Conservation (phyloP, 495 filamentous ascomycete genomes). For the Lasiosphaeris hirsuta region DNA sequence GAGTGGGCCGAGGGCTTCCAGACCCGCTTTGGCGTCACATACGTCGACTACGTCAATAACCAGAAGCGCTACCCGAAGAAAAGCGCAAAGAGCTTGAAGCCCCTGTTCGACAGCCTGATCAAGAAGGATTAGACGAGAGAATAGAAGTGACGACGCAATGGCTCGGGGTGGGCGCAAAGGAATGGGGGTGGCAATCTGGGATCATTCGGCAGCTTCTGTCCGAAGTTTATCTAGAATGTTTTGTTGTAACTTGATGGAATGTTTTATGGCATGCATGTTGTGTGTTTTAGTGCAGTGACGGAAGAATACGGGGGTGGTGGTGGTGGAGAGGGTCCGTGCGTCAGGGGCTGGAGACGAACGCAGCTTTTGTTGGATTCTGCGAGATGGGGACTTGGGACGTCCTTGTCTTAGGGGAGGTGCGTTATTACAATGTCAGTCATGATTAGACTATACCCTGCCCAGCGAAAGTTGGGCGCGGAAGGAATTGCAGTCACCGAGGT, state of each 20-base stretch:
- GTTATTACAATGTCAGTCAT: no score
- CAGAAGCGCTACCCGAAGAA: slow-evolving; percentile 78
- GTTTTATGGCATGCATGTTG: not conserved
- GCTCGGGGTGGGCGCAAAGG: not conserved
- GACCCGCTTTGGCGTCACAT: slow-evolving; percentile 77
- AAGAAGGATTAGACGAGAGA: slow-evolving; percentile 37
- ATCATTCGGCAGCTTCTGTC: no score
- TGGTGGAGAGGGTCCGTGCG: not conserved
- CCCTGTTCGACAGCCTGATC: slow-evolving; percentile 59
- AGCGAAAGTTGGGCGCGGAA: no score
- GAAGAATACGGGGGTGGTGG: not conserved
- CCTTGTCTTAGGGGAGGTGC: not conserved
- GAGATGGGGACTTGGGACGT: not conserved
- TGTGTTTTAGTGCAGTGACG: not conserved
- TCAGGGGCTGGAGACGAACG: not conserved
- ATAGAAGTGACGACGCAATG: not conserved
- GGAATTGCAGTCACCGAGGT: no score
- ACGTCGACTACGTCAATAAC: slow-evolving; percentile 68
- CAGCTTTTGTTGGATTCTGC: not conserved
- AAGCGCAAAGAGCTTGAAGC: slow-evolving; percentile 63
- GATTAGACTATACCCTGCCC: no score
- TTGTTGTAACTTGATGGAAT: not conserved
- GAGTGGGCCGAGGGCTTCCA: slow-evolving; percentile 78
- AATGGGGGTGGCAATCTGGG: no score
- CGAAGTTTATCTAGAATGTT: no score